Percentiles rank a stretch among this genome's conserved stretches.
phyloP scores from a whole-genome alignment of 306 rosid species.

The Pyrus bretschneideri region DNA sequence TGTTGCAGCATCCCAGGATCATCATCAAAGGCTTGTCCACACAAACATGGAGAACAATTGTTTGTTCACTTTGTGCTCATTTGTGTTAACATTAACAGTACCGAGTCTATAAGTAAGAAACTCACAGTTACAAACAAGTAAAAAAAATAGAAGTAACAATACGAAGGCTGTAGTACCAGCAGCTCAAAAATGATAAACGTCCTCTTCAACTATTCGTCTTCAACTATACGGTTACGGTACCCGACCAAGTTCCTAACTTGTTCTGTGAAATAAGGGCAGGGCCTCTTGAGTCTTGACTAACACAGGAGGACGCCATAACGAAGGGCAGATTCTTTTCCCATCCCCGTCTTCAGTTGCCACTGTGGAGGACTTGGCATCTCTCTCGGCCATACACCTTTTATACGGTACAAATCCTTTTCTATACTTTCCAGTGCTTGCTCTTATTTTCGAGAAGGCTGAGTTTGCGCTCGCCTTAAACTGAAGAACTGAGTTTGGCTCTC shows the following conservation, averaged over 20 bases:
- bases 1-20: not conserved
- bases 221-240: not conserved
- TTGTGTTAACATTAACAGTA: not conserved
- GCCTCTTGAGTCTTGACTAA: not conserved
- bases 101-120: not conserved
- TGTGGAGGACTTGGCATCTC: slow-evolving; percentile 19
- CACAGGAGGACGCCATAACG: slow-evolving; percentile 27
- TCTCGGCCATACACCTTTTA: slow-evolving; percentile 52
- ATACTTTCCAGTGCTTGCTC: slow-evolving; percentile 20
- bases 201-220: not conserved
- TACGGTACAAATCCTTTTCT: slow-evolving; percentile 68
- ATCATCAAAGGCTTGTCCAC: not conserved
- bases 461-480: slow-evolving; percentile 17
- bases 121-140: slow-evolving; percentile 21
- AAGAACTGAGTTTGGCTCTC: slow-evolving; percentile 6
- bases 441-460: slow-evolving; percentile 29
- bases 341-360: slow-evolving; percentile 31
- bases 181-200: too few species aligned
- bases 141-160: not conserved
- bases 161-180: not conserved
- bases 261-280: not conserved
- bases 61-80: not conserved
- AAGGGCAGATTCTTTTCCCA: slow-evolving; percentile 41
- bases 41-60: too few species aligned
- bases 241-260: not conserved